phyloP scores from a whole-genome alignment of 495 filamentous ascomycete species.

The Aspergillus nidulans region DNA sequence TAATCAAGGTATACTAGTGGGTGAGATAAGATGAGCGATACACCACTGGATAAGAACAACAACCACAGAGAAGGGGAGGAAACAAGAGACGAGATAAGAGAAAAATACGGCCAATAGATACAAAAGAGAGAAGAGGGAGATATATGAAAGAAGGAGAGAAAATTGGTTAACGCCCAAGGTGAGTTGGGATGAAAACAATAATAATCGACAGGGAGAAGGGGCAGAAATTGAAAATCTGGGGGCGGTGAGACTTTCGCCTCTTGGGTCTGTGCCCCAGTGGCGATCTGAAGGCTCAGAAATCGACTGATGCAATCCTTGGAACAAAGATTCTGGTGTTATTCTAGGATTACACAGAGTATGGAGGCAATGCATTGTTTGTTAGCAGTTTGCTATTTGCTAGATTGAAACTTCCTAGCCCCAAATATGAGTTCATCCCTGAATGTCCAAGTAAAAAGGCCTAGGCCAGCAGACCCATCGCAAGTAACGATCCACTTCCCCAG shows the following conservation, averaged over 20 bases:
- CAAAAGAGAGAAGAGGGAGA: background rate
- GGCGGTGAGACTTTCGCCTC: conserved; percentile 4
- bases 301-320: too few species aligned
- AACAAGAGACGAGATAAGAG: background rate
- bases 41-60: conserved; percentile 1
- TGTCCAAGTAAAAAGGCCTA: background rate
- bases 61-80: background rate
- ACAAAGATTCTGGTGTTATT: too few species aligned
- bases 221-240: background rate
- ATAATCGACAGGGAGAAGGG: background rate
- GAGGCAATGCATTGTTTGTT: background rate
- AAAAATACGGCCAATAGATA: background rate
- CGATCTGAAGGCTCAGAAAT: too few species aligned
- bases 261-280: too few species aligned
- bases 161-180: background rate
- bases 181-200: background rate
- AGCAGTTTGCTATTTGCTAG: background rate
- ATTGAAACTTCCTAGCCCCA: background rate
- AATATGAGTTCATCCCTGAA: background rate
- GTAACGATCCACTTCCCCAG: conserved; percentile 8
- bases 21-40: background rate
- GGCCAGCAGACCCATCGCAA: background rate
- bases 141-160: background rate
- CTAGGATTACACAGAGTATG: background rate
- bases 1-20: background rate